Conservation (phyloP, 2,329 filamentous ascomycete genomes). For the Dichotomopilus funicola region DNA sequence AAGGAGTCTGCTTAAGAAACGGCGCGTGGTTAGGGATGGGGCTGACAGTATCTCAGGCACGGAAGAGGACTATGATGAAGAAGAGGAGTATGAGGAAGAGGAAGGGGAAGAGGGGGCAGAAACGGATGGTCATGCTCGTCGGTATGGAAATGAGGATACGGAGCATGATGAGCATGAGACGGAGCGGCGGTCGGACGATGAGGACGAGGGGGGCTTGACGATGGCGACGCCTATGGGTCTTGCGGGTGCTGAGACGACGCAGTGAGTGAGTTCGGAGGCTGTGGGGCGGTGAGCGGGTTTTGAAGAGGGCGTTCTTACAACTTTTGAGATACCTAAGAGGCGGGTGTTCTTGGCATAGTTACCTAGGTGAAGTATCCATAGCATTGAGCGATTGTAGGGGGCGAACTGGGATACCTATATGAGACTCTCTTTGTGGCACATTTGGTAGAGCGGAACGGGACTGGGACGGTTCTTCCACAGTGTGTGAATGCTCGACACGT, state of each 20-base stretch:
- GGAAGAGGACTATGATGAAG: not conserved
- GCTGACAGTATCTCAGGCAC: conserved; percentile 17
- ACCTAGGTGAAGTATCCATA: too few relatives aligned
- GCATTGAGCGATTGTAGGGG: too few relatives aligned
- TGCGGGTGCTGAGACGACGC: conserved; percentile 6
- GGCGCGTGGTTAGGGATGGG: not conserved
- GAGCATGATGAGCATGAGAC: conserved; percentile 4
- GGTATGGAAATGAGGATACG: conserved; percentile 10
- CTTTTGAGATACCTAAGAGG: too few relatives aligned
- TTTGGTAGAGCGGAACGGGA: too few relatives aligned
- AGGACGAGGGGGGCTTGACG: not conserved
- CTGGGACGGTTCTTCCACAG: too few relatives aligned
- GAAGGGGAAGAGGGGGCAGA: not conserved
- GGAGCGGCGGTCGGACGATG: not conserved
- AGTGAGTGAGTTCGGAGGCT: not conserved
- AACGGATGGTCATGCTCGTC: conserved; percentile 29
- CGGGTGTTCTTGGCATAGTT: too few relatives aligned
- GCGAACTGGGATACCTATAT: too few relatives aligned
- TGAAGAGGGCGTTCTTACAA: too few relatives aligned
- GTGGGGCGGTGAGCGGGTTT: not conserved
- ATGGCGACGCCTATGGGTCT: conserved; percentile 13
- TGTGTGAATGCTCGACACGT: too few relatives aligned
- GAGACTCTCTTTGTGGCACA: too few relatives aligned
- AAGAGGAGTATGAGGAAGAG: not conserved
- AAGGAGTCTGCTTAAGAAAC: conserved; percentile 36